phyloP scores from a whole-genome alignment of 768 basidiomycete genomes.

The Boletus fagicola region DNA sequence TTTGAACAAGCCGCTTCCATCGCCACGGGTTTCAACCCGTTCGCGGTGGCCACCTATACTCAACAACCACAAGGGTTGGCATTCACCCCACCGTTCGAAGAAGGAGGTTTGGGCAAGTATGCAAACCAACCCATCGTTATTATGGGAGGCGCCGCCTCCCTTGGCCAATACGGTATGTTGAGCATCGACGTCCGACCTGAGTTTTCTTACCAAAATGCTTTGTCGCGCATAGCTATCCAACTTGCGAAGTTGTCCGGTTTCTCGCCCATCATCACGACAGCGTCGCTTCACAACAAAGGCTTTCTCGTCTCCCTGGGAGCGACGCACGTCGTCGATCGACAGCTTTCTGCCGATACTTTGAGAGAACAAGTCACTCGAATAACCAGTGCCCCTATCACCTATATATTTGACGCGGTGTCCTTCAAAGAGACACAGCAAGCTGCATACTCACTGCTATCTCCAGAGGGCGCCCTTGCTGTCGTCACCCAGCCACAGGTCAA shows the following conservation, averaged over 20 bases:
- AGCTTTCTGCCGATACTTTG: slow-evolving; percentile 14
- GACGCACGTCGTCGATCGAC: slow-evolving; percentile 36
- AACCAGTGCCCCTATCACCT: slow-evolving; percentile 5
- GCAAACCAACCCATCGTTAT: slow-evolving; percentile 33
- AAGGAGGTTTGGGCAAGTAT: slow-evolving; percentile 33
- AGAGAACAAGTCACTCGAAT: slow-evolving; percentile 6
- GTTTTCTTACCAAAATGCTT: not conserved
- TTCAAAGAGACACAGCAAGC: slow-evolving; percentile 32
- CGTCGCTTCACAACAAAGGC: slow-evolving; percentile 33
- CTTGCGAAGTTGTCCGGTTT: slow-evolving; percentile 34
- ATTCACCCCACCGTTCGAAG: slow-evolving; percentile 29
- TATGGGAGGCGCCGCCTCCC: slow-evolving; percentile 37
- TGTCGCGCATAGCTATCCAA: slow-evolving; percentile 27
- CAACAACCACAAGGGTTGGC: slow-evolving; percentile 27
- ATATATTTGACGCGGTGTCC: slow-evolving; percentile 34
- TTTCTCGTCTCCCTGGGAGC: slow-evolving; percentile 36
- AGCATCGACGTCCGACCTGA: too few species aligned
- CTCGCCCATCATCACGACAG: slow-evolving; percentile 38
- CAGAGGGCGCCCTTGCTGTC: slow-evolving; percentile 29
- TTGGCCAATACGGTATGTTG: slow-evolving; percentile 37
- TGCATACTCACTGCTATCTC: slow-evolving; percentile 29
- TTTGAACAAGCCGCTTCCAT: slow-evolving; percentile 40
- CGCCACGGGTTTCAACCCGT: slow-evolving; percentile 33
- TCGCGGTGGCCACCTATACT: slow-evolving; percentile 34
- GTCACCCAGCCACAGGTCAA: not conserved